Percentiles rank a stretch among this genome's conserved stretches.
Conservation (phyloP, 202 grass and related monocot genomes). For the Alloteropsis angusta region DNA sequence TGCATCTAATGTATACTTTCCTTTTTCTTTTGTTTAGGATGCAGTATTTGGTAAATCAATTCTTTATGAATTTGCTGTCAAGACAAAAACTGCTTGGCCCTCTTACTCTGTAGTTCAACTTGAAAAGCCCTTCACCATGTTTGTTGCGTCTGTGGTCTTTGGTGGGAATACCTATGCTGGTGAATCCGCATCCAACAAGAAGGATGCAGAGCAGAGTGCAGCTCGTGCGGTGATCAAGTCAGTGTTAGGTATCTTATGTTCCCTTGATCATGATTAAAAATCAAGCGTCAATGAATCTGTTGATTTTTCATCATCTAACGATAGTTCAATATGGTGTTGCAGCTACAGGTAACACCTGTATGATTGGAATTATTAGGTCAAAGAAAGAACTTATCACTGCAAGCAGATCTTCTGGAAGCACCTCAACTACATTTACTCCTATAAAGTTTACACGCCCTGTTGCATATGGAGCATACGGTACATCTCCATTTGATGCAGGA, state of each 20-base stretch:
- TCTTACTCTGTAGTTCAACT: constrained; percentile 14
- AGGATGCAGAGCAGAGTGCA: constrained; percentile 43
- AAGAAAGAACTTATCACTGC: constrained; percentile 30
- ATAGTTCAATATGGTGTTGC: constrained; percentile 12
- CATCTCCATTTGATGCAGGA: neutral
- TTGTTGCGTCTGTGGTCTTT: constrained; percentile 39
- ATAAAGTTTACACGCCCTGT: constrained; percentile 22
- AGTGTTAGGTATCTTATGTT: constrained; percentile 46
- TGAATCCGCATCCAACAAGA: constrained; percentile 43
- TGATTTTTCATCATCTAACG: neutral
- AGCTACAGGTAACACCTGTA: constrained; percentile 18
- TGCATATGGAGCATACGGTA: constrained; percentile 6
- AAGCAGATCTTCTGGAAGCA: neutral
- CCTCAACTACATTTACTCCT: neutral
- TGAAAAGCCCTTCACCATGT: neutral
- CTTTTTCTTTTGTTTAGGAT: constrained; percentile 27
- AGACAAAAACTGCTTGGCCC: constrained; percentile 25
- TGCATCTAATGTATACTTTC: neutral
- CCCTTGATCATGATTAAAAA: constrained; percentile 16
- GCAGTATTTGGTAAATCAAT: constrained; percentile 48
- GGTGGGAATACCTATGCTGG: constrained; percentile 35
- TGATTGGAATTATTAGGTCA: constrained; percentile 27
- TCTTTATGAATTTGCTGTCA: constrained; percentile 46
- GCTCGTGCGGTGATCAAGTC: constrained; percentile 32
- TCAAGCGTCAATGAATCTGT: neutral